These are phyloP conservation scores for Phialemoniopsis sp. DNA, from an alignment of 2,329 filamentous ascomycete genomes.

Conservation along the genomic window DNA sequence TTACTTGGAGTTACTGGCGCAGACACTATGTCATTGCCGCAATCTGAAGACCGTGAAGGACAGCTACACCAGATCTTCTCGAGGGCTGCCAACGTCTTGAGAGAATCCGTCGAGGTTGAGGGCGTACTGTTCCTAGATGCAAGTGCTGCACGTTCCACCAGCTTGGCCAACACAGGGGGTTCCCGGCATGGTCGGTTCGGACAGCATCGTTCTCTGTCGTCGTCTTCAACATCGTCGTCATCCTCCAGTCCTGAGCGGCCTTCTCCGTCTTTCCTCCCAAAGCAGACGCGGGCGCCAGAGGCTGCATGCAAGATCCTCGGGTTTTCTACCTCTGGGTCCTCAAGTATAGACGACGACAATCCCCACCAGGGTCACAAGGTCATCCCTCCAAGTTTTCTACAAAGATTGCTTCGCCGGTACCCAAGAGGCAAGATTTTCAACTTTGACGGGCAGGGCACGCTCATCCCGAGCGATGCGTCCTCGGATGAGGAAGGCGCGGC, in stretches of 20 bases:
- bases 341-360: conserved; percentile 24
- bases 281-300: no score
- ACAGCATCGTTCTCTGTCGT: no score
- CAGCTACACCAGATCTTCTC: conserved; percentile 24
- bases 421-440: conserved; percentile 42
- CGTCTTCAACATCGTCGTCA: no score
- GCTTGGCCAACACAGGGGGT: no score
- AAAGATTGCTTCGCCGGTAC: conserved; percentile 35
- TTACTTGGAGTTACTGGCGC: no score
- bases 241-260: no score
- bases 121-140: conserved; percentile 30
- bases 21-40: no score
- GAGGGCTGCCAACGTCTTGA: conserved; percentile 35
- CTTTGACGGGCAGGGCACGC: conserved; percentile 30
- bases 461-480: conserved; percentile 21
- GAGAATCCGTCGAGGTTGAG: conserved; percentile 35
- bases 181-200: no score
- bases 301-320: conserved; percentile 27
- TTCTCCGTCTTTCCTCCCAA: no score
- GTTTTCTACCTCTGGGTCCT: conserved; percentile 26
- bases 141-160: conserved; percentile 3
- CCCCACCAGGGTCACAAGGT: conserved; percentile 7
- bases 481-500: conserved; percentile 14
- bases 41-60: neutral
- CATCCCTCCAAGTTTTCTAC: conserved; percentile 32